Evolutionary conservation across 2,329 filamentous ascomycete species (phyloP), one percentile per base, ranked within the genome.

Genomic region (Epichloe typhina): DNA sequence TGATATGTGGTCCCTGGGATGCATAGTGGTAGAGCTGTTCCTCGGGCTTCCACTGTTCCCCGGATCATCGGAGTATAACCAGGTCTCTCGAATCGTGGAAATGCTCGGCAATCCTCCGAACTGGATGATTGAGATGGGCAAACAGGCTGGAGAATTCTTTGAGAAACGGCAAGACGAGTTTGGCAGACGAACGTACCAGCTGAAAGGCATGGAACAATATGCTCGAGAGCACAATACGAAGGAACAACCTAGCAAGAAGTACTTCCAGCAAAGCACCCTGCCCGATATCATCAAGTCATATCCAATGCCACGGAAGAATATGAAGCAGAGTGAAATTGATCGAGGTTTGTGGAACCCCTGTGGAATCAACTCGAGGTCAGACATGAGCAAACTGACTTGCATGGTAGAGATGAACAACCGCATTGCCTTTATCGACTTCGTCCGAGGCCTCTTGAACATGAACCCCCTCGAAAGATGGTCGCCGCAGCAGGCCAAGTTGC

Each of bases 91-190:
- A 49, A 98, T 98, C 56, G 90, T 93, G 21, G 93, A 98, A 69
- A 98, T 98, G 93, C 79, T 98, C 8, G 93, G 93, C 11, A 83
- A 95, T 57, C 91, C 93, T 2, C 91, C 89, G 38, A 94, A 89
- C 56, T 98, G 93, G 93, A 98, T 98, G 93, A 79, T 98, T 51
- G 93, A 98, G 65, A 94, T 95, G 79, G 93, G 93, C 60, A 98
- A 98, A 69, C 93, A 98, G 66, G 88, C 91, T 1, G 88, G 88
- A 43, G 90, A 97, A 60, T 98, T 98, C 66, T 98, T 95, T 61
- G 91, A 98, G 68, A 96, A 96, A 70, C 72, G 79, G 38, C 77
- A 82, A 56, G 93, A 98, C 63, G 93, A 98, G 63, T 98, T 88
- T 62, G 91, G 91, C 39, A 81, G 93, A 57, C 84, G 89, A 60